Conservation (phyloP, 1,284 basidiomycete genomes). For the Cryptococcus hybrid region DNA sequence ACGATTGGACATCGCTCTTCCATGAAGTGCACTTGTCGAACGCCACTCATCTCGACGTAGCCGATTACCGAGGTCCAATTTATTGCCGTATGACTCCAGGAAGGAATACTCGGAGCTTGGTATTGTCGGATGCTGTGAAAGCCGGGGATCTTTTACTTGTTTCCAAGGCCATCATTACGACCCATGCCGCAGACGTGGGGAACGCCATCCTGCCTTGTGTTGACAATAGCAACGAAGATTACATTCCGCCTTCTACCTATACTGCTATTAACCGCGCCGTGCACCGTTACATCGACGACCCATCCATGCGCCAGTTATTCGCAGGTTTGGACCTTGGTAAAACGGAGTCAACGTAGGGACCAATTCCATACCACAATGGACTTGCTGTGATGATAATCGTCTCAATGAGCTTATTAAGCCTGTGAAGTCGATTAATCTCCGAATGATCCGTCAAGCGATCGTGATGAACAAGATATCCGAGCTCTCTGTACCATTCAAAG, state of each 20-base stretch:
- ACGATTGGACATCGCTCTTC: slow-evolving; percentile 5
- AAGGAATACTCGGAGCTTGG: neutral
- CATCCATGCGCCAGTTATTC: neutral
- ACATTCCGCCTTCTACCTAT: neutral
- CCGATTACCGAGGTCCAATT: slow-evolving; percentile 10
- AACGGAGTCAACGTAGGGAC: neutral
- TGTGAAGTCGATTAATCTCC: neutral
- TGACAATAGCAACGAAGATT: neutral
- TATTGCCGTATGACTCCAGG: neutral
- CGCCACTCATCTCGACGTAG: slow-evolving; percentile 1
- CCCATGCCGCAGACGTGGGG: neutral
- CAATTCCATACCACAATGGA: too few relatives aligned
- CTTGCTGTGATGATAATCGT: neutral
- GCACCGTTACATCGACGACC: slow-evolving; percentile 4
- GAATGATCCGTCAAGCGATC: neutral
- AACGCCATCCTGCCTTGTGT: neutral
- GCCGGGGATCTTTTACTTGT: slow-evolving; percentile 10
- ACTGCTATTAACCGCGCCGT: slow-evolving; percentile 1
- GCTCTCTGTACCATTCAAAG: neutral
- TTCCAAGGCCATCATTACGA: slow-evolving; percentile 1
- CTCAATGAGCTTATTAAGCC: neutral
- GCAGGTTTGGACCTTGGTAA: neutral
- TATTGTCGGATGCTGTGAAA: slow-evolving; percentile 4
- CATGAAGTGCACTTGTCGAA: neutral
- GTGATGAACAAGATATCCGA: neutral